Evolutionary conservation across 2,329 filamentous ascomycete genomes (phyloP).

Genomic region (Stagonosporopsis chrysanthemi): DNA sequence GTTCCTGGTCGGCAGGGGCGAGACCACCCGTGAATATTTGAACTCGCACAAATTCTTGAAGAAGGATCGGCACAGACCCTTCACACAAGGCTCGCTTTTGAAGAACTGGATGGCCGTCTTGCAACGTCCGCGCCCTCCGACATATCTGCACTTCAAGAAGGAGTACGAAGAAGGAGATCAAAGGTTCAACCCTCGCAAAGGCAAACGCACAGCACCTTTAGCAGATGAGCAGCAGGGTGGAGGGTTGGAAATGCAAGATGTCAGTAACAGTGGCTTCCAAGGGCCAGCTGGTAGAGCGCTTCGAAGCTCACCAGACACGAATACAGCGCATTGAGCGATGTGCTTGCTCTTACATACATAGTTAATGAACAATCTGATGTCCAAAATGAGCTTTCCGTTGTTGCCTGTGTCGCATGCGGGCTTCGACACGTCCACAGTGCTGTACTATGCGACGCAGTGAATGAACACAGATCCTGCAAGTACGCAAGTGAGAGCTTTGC

Average conservation of each 20-base stretch:
- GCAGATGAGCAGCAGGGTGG: constrained; percentile 61
- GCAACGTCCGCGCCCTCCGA: constrained; percentile 82
- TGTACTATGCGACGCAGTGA: neutral
- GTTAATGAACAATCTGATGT: constrained; percentile 15
- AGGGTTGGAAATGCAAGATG: constrained; percentile 74
- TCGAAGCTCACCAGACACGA: constrained; percentile 22
- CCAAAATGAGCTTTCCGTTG: neutral
- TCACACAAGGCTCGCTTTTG: constrained; percentile 76
- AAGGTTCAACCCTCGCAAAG: constrained; percentile 71
- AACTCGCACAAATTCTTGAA: constrained; percentile 96
- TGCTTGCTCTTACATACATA: constrained; percentile 1
- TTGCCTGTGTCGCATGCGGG: neutral
- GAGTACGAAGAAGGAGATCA: constrained; percentile 82
- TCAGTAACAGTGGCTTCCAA: constrained; percentile 43
- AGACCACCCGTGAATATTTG: constrained; percentile 95
- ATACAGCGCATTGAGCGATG: constrained; percentile 22
- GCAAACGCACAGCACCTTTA: constrained; percentile 58
- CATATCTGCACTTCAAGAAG: constrained; percentile 86
- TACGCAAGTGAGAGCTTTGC: neutral
- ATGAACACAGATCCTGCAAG: neutral
- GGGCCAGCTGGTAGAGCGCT: constrained; percentile 38
- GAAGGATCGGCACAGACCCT: constrained; percentile 89
- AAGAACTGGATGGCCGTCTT: constrained; percentile 85
- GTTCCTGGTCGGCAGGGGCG: constrained; percentile 87
- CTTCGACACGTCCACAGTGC: neutral